These are phyloP conservation scores for Phytophthora nicotianae DNA, from an alignment of 352 stramenopile species.

Conservation along the genomic window DNA sequence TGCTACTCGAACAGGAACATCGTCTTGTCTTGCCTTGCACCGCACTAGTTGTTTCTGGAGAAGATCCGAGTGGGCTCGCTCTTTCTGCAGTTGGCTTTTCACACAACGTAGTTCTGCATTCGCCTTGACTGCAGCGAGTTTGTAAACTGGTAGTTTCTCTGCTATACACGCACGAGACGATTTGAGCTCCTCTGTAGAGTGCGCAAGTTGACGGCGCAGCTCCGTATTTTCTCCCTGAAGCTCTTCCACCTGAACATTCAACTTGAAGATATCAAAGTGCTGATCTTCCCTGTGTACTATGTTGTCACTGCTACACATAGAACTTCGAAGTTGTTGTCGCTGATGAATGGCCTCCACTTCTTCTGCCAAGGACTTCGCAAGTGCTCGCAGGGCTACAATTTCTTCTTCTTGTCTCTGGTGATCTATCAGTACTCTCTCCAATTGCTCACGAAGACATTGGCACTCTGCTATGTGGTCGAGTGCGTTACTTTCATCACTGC, in stretches of 20 bases:
- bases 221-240: slow-evolving; percentile 44
- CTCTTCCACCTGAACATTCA: slow-evolving; percentile 53
- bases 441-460: slow-evolving; percentile 47
- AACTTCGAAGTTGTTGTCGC: slow-evolving; percentile 13
- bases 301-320: not conserved
- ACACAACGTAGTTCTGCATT: slow-evolving; percentile 43
- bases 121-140: slow-evolving; percentile 44
- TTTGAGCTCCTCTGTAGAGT: slow-evolving; percentile 18
- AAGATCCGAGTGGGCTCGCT: slow-evolving; percentile 36
- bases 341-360: slow-evolving; percentile 56
- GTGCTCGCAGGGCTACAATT: slow-evolving; percentile 57
- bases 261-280: slow-evolving; percentile 48
- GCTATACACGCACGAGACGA: slow-evolving; percentile 17
- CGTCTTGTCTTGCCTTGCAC: slow-evolving; percentile 31
- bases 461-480: slow-evolving; percentile 39
- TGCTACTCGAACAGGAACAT: slow-evolving; percentile 17
- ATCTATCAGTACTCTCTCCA: slow-evolving; percentile 50
- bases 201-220: slow-evolving; percentile 32
- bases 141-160: slow-evolving; percentile 34
- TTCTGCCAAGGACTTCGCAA: slow-evolving; percentile 58
- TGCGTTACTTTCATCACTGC: slow-evolving; percentile 4
- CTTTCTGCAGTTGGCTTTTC: slow-evolving; percentile 44
- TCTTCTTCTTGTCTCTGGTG: slow-evolving; percentile 65
- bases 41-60: slow-evolving; percentile 36
- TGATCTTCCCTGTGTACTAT: not conserved